These are phyloP conservation scores for Xylona heveae DNA, from an alignment of 495 filamentous ascomycete species.

Conservation along the genomic window DNA sequence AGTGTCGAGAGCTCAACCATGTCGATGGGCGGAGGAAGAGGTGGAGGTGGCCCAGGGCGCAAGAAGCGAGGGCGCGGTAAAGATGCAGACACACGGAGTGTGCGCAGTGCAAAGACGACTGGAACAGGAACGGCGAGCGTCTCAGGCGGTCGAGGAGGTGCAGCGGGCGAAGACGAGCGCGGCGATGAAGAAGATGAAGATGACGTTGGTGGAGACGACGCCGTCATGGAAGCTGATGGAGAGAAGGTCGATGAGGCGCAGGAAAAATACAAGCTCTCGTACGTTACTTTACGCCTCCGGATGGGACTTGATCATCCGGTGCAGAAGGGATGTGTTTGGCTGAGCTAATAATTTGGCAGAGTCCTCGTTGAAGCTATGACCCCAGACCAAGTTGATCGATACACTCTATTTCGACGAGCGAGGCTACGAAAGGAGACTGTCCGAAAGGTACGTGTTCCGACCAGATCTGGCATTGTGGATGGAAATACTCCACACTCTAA, in stretches of 20 bases:
- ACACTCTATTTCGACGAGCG: slow-evolving; percentile 47
- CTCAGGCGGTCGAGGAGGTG: slow-evolving; percentile 16
- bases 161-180: slow-evolving; percentile 18
- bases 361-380: slow-evolving; percentile 52
- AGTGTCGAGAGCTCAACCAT: slow-evolving; percentile 33
- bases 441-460: slow-evolving; percentile 21
- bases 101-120: slow-evolving; percentile 20
- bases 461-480: not conserved
- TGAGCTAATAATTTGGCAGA: slow-evolving; percentile 12
- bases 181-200: slow-evolving; percentile 42
- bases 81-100: slow-evolving; percentile 1
- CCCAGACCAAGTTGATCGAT: slow-evolving; percentile 44
- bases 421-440: slow-evolving; percentile 33
- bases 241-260: slow-evolving; percentile 43
- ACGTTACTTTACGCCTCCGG: slow-evolving; percentile 11
- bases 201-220: slow-evolving; percentile 41
- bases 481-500: not conserved
- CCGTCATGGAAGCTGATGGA: slow-evolving; percentile 29
- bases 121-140: slow-evolving; percentile 21
- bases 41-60: slow-evolving; percentile 25
- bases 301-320: slow-evolving; percentile 3
- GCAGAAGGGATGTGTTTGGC: slow-evolving; percentile 1
- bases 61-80: slow-evolving; percentile 24
- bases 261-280: slow-evolving; percentile 46
- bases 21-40: not conserved